A percentile compares a stretch with the other conserved stretches of the same genome.
These are phyloP conservation scores for Keithomyces neogunnii DNA, from an alignment of 2,329 filamentous ascomycete species.

Conservation along the genomic window DNA sequence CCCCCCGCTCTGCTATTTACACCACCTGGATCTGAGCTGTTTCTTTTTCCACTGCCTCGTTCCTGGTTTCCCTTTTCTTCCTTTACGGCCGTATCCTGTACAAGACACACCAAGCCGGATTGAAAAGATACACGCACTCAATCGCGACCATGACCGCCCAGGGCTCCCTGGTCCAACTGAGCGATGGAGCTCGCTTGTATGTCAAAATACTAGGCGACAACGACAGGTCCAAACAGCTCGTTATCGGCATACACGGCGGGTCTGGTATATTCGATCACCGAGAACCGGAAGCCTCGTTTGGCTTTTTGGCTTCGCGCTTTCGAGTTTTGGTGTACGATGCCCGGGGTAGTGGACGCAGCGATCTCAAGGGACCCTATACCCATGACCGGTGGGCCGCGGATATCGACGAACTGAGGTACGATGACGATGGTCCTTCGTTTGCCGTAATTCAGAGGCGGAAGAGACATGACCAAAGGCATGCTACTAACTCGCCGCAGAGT, in stretches of 20 bases:
- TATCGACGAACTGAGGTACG: slow-evolving; percentile 16
- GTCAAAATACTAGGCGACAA: slow-evolving; percentile 11
- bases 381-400: slow-evolving; percentile 16
- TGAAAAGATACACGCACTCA: background rate
- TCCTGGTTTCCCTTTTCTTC: too few relatives aligned
- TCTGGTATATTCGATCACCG: slow-evolving; percentile 14
- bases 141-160: background rate
- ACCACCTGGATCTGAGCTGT: too few relatives aligned
- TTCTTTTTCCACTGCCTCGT: too few relatives aligned
- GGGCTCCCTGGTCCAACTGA: slow-evolving; percentile 8
- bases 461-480: too few relatives aligned
- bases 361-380: slow-evolving; percentile 14
- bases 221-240: slow-evolving; percentile 11
- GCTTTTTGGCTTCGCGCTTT: slow-evolving; percentile 11
- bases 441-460: background rate
- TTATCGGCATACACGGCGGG: slow-evolving; percentile 15
- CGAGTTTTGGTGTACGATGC: slow-evolving; percentile 16
- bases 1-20: too few relatives aligned
- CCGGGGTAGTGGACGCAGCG: slow-evolving; percentile 16
- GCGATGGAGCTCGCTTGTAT: slow-evolving; percentile 13
- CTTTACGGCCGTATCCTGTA: too few relatives aligned
- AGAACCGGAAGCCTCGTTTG: slow-evolving; percentile 12
- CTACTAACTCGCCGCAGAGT: slow-evolving; percentile 7
- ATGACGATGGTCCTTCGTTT: background rate
- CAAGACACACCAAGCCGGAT: too few relatives aligned